A percentile compares a stretch with the other conserved stretches of the same genome.
phyloP scores from a whole-genome alignment of 2,329 filamentous ascomycete species.

The Aspergillus latus region DNA sequence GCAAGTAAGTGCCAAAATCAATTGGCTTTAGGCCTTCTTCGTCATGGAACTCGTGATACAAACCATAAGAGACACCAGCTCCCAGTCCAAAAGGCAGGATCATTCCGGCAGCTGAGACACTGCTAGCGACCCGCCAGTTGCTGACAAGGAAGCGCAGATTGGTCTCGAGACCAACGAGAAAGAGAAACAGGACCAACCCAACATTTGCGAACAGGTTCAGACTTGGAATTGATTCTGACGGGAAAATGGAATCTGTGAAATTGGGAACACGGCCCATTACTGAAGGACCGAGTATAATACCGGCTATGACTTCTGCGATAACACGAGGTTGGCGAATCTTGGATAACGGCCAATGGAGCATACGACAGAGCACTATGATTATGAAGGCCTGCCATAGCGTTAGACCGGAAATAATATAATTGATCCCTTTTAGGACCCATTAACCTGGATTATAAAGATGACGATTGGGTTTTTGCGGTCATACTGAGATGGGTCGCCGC shows the following conservation, averaged over 20 bases:
- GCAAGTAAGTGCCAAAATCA: constrained; percentile 61
- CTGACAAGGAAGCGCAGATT: constrained; percentile 73
- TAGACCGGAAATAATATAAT: background rate
- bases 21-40: constrained; percentile 59
- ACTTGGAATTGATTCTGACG: constrained; percentile 69
- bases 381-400: constrained; percentile 60
- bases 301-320: constrained; percentile 82
- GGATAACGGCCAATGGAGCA: constrained; percentile 74
- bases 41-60: constrained; percentile 70
- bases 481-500: constrained; percentile 66
- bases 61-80: constrained; percentile 74
- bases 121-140: constrained; percentile 78
- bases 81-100: constrained; percentile 79
- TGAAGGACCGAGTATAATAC: constrained; percentile 80
- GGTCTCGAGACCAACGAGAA: constrained; percentile 83
- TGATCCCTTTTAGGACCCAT: constrained; percentile 1
- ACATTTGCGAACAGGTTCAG: constrained; percentile 78
- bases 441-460: constrained; percentile 72
- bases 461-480: constrained; percentile 70
- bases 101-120: constrained; percentile 78
- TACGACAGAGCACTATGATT: constrained; percentile 71
- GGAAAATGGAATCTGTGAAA: constrained; percentile 76
- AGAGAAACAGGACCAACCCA: constrained; percentile 80
- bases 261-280: constrained; percentile 83
- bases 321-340: constrained; percentile 77